A percentile compares a stretch with the other conserved stretches of the same genome.
Evolutionary conservation across 1,284 basidiomycete species (phyloP).

Genomic region (Cutaneotrichosporon cyanovorans): DNA sequence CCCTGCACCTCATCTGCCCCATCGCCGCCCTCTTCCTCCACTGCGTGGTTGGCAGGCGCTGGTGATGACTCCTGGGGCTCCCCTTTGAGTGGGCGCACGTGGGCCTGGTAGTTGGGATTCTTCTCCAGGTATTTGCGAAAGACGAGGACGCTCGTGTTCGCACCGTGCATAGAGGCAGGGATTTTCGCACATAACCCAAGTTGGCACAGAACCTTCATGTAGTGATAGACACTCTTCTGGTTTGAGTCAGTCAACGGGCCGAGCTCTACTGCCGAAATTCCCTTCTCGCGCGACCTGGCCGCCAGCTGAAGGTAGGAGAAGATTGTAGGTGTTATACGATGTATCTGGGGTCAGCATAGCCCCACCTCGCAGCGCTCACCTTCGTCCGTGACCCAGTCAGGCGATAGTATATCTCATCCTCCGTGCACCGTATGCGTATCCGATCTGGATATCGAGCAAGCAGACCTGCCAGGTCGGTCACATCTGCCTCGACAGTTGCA

Average conservation of each 20-base stretch:
- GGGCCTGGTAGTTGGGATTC: constrained; percentile 28
- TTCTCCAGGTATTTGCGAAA: constrained; percentile 34
- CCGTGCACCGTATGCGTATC: constrained; percentile 34
- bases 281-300: constrained; percentile 13
- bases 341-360: constrained; percentile 22
- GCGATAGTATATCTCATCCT: constrained; percentile 39
- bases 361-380: constrained; percentile 13
- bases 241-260: constrained; percentile 31
- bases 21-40: neutral
- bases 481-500: constrained; percentile 6
- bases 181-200: constrained; percentile 36
- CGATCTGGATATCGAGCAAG: constrained; percentile 29
- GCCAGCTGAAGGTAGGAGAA: constrained; percentile 25
- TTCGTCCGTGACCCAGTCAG: constrained; percentile 35
- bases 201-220: constrained; percentile 31
- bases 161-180: constrained; percentile 26
- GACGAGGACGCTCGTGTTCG: constrained; percentile 33
- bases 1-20: constrained; percentile 9
- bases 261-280: constrained; percentile 25
- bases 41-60: neutral
- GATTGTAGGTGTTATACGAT: constrained; percentile 29
- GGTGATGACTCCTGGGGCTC: neutral
- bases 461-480: constrained; percentile 20
- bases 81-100: neutral
- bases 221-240: constrained; percentile 38